These are phyloP conservation scores for Venturia asperata DNA, from an alignment of 2,329 filamentous ascomycete species.

Conservation along the genomic window DNA sequence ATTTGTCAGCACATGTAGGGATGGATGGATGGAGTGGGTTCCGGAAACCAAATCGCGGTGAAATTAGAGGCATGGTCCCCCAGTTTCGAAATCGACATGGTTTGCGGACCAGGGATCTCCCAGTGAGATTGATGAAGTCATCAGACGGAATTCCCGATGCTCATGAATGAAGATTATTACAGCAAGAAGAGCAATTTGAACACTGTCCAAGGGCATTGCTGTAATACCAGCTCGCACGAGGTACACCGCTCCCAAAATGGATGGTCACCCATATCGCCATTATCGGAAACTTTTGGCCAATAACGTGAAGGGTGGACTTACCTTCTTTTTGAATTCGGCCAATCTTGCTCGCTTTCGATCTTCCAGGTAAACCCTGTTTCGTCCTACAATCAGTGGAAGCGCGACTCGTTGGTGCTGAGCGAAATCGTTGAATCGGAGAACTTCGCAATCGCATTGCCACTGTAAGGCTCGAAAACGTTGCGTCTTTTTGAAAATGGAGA, in stretches of 20 bases:
- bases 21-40: not conserved
- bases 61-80: not conserved
- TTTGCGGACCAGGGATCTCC: not conserved
- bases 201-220: not conserved
- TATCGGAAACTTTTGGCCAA: not conserved
- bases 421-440: slow-evolving; percentile 16
- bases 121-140: not conserved
- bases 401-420: slow-evolving; percentile 18
- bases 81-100: not conserved
- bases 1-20: not conserved
- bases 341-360: slow-evolving; percentile 15
- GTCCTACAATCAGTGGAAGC: slow-evolving; percentile 17
- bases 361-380: slow-evolving; percentile 13
- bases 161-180: not conserved
- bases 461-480: slow-evolving; percentile 8
- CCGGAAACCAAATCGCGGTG: not conserved
- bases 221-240: not conserved
- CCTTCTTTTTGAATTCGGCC: slow-evolving; percentile 14
- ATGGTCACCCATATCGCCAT: not conserved
- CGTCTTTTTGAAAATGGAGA: slow-evolving; percentile 1
- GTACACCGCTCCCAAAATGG: not conserved
- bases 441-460: slow-evolving; percentile 10
- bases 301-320: slow-evolving; percentile 2
- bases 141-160: not conserved
- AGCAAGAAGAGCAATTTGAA: not conserved